These are phyloP conservation scores for Phycomyces nitens DNA, from an alignment of 192 early-diverging fungal species.

Conservation along the genomic window DNA sequence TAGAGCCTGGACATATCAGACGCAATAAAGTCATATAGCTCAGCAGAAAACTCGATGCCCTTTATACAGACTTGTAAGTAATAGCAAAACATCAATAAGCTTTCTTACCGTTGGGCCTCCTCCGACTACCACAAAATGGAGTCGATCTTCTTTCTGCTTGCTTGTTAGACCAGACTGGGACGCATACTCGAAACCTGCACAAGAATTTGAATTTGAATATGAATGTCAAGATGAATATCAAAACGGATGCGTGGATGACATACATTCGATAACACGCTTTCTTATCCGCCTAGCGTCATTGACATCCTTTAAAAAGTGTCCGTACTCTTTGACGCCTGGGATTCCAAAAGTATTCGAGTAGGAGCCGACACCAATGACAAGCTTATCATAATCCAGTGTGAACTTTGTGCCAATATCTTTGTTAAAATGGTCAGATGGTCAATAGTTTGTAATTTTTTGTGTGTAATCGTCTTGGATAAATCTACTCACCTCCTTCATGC, in stretches of 20 bases:
- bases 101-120: slow-evolving; percentile 74
- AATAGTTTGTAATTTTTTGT: too few relatives aligned
- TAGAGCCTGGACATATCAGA: slow-evolving; percentile 78
- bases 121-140: slow-evolving; percentile 86
- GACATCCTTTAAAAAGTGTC: slow-evolving; percentile 83
- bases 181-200: slow-evolving; percentile 63
- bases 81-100: background rate
- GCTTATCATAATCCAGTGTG: slow-evolving; percentile 68
- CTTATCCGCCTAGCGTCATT: slow-evolving; percentile 81
- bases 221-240: too few relatives aligned
- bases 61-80: background rate
- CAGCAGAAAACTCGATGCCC: slow-evolving; percentile 70
- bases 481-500: slow-evolving; percentile 23
- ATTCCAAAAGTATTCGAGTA: slow-evolving; percentile 83
- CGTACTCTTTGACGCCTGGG: slow-evolving; percentile 79
- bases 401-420: slow-evolving; percentile 35
- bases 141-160: slow-evolving; percentile 55
- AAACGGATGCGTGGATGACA: background rate
- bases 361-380: slow-evolving; percentile 83
- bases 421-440: too few relatives aligned
- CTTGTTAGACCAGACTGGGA: slow-evolving; percentile 60
- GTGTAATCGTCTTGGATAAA: too few relatives aligned
- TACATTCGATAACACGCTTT: slow-evolving; percentile 70
- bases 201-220: background rate
- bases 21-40: slow-evolving; percentile 78